Evolutionary conservation across 1,284 basidiomycete genomes (phyloP).

Genomic region (Tilletia indica): DNA sequence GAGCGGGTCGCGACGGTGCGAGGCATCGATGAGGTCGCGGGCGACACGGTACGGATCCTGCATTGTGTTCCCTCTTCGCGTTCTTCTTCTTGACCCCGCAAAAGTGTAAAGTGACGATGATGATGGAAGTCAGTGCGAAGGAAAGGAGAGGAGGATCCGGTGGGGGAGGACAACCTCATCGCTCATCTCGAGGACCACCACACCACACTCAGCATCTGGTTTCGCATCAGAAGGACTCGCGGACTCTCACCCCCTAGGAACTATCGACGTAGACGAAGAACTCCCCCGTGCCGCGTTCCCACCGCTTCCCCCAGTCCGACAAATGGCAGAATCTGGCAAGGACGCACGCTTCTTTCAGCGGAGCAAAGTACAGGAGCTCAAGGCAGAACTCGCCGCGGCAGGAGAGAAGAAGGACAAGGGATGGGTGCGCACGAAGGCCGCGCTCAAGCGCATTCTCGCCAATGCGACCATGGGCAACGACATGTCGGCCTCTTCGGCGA

Average conservation of each 20-base stretch:
- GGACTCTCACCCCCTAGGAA: no score
- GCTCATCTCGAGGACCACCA: neutral
- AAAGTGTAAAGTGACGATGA: neutral
- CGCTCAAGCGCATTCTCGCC: slow-evolving; percentile 55
- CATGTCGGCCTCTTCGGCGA: slow-evolving; percentile 88
- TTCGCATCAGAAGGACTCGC: no score
- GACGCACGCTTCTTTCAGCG: slow-evolving; percentile 56
- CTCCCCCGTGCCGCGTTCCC: neutral
- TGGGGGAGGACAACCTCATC: neutral
- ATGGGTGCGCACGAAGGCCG: slow-evolving; percentile 48
- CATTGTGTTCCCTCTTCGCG: slow-evolving; percentile 19
- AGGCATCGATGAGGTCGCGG: slow-evolving; percentile 33
- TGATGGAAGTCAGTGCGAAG: neutral
- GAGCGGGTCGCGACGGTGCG: slow-evolving; percentile 35
- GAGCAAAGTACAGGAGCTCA: slow-evolving; percentile 52
- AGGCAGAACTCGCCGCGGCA: slow-evolving; percentile 44
- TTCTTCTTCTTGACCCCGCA: neutral
- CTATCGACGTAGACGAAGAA: no score
- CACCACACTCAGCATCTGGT: neutral
- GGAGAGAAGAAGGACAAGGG: slow-evolving; percentile 54
- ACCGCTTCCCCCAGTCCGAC: neutral
- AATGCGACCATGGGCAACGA: slow-evolving; percentile 62
- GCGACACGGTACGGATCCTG: slow-evolving; percentile 28
- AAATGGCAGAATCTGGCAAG: slow-evolving; percentile 44
- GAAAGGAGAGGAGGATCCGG: no score